Base-by-base conservation (phyloP, 1,284 basidiomycete species). In the Trichosporon sp. region DNA sequence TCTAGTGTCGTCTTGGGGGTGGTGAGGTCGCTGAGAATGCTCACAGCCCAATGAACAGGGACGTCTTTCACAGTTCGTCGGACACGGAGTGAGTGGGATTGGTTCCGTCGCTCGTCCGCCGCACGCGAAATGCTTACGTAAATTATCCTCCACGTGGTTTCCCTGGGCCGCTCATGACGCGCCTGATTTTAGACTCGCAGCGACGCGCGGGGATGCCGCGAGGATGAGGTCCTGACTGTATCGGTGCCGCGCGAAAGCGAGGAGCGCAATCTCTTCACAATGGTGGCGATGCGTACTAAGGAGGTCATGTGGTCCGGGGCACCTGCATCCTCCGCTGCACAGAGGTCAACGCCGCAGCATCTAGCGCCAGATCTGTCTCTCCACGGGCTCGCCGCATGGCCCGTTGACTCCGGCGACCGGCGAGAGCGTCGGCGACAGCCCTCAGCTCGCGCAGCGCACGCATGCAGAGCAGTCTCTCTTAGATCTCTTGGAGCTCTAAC, bases 31-130 rank as follows among this genome's bases (percentile, higher is more conserved):
- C 19, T 23, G 56, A 54, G 25, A 33, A 29, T 31, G 56, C 31
- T 27, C 46, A 10, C 27, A 59, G 56, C 49, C 62, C 65, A 67
- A 67, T 67, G 62, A 63, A 23, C 52, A 33, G 27, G 25, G 59
- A 13, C 46, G 36, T 33, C 63, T 62, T 62, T 67, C 58, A 54
- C 49, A 54, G 25, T 54, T 52, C 56, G 54, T 37, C 36, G 46
- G 25, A 52, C 46, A 21, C 21, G 31, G 46, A 44, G 19, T 37
- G 40, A 33, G n/a, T 32, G 37, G 36, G 36, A 61, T 66, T 61
- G 62, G 21, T 63, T 25, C 65, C 62, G 61, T 36, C 9, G 4
- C 5, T 13, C 52, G 52, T 40, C 10, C 56, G 27, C 54, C 16
- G n/a, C 36, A 21, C 56, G 8, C 6, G 19, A 14, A 13, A 23